Conservation (phyloP, 139 green algal species). For the Tetradesmus lagerheimii region DNA sequence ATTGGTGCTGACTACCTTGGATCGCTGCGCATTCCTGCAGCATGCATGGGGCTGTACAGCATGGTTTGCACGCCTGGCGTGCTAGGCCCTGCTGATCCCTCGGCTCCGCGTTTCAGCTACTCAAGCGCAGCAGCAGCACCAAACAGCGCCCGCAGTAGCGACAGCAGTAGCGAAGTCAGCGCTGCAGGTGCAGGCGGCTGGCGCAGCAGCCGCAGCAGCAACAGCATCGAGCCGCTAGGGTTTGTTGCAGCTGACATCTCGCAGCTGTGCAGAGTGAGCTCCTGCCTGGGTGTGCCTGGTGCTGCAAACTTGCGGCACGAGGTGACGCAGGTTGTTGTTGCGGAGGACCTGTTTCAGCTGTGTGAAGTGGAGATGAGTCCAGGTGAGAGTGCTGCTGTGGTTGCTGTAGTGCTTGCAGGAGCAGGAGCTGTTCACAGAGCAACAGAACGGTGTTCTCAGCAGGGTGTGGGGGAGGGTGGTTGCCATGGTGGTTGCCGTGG, state of each 20-base stretch:
- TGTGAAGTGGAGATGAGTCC: conserved; percentile 58
- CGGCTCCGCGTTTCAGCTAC: neutral
- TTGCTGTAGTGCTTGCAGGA: neutral
- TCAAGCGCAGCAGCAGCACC: neutral
- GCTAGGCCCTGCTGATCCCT: neutral
- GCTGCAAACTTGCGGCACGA: conserved; percentile 59
- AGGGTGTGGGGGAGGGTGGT: too few relatives aligned
- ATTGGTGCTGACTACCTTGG: conserved; percentile 53
- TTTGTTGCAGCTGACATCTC: conserved; percentile 44
- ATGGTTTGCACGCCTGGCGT: conserved; percentile 46
- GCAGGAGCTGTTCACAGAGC: too few relatives aligned
- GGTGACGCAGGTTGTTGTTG: conserved; percentile 70
- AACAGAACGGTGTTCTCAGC: too few relatives aligned
- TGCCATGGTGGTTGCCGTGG: too few relatives aligned
- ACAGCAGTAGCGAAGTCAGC: neutral
- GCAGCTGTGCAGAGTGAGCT: conserved; percentile 47
- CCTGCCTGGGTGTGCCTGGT: conserved; percentile 52
- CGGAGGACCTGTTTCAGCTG: conserved; percentile 69
- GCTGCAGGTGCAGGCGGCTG: neutral
- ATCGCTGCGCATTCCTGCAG: conserved; percentile 52
- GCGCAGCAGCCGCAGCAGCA: neutral
- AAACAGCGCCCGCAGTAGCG: neutral
- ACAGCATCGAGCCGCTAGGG: conserved; percentile 19
- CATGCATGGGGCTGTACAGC: conserved; percentile 60
- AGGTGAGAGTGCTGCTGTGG: neutral